These are phyloP conservation scores for Arthrinium puccinioides DNA, from an alignment of 2,329 filamentous ascomycete species.

Conservation along the genomic window DNA sequence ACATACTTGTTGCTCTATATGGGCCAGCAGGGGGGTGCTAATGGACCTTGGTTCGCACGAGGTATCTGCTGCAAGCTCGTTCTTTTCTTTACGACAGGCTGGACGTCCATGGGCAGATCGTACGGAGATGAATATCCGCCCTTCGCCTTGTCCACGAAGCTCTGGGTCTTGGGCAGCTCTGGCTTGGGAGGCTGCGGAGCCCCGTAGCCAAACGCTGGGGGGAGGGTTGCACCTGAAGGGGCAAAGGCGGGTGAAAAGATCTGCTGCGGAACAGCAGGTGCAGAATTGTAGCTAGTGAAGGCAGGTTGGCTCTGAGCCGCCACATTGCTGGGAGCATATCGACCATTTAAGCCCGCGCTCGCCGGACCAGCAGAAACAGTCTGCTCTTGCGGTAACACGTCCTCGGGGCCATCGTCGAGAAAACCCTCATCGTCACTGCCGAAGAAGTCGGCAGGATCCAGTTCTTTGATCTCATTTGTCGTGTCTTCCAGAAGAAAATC, in stretches of 20 bases:
- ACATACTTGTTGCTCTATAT: constrained; percentile 47
- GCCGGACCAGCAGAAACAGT: constrained; percentile 16
- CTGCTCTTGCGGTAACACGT: constrained; percentile 17
- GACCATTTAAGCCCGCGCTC: constrained; percentile 21
- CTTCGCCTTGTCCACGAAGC: constrained; percentile 85
- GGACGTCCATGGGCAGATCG: constrained; percentile 85
- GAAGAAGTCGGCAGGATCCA: constrained; percentile 61
- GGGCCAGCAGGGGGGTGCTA: constrained; percentile 43
- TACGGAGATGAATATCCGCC: constrained; percentile 92
- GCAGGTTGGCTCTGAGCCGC: constrained; percentile 15
- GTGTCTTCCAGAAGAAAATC: constrained; percentile 54
- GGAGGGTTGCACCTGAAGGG: constrained; percentile 19
- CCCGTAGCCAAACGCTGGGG: constrained; percentile 25
- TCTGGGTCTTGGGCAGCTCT: constrained; percentile 58
- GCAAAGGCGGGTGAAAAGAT: constrained; percentile 18
- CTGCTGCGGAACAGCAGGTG: constrained; percentile 25
- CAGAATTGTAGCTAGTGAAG: constrained; percentile 40
- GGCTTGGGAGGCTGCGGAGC: constrained; percentile 28
- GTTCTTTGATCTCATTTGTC: constrained; percentile 32
- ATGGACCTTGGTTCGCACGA: constrained; percentile 32
- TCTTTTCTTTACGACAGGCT: constrained; percentile 60
- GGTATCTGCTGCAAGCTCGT: constrained; percentile 49
- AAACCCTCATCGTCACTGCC: constrained; percentile 83
- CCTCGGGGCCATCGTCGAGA: constrained; percentile 59
- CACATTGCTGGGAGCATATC: constrained; percentile 23